These are phyloP conservation scores for Farysia itapuensis DNA, from an alignment of 1,284 basidiomycete species.

Conservation along the genomic window DNA sequence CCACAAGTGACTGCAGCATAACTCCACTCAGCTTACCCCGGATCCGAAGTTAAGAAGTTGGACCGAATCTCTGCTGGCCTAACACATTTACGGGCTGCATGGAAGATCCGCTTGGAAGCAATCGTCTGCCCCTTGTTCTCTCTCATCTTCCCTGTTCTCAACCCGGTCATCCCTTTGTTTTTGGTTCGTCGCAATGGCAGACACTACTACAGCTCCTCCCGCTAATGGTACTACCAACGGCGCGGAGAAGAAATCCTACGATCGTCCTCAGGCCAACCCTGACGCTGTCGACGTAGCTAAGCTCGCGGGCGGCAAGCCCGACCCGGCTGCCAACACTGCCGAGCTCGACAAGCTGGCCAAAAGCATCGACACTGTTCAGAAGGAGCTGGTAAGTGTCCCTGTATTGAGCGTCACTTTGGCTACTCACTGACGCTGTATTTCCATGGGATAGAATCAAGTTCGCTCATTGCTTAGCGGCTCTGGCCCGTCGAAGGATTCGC, in stretches of 20 bases:
- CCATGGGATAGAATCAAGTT: constrained; percentile 68
- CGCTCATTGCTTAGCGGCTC: constrained; percentile 67
- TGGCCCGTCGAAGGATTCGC: constrained; percentile 49
- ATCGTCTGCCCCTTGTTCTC: neutral
- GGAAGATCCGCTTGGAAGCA: too few relatives aligned
- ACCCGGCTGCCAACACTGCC: constrained; percentile 46
- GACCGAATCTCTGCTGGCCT: too few relatives aligned
- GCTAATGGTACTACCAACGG: constrained; percentile 2
- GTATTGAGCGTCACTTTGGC: neutral
- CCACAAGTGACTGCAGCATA: too few relatives aligned
- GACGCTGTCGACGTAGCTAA: constrained; percentile 52
- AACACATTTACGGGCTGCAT: neutral
- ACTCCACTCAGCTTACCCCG: too few relatives aligned
- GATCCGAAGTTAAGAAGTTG: too few relatives aligned
- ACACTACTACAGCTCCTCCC: constrained; percentile 8
- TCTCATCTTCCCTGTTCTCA: neutral
- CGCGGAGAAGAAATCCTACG: constrained; percentile 11
- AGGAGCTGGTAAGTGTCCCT: constrained; percentile 40
- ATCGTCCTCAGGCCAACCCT: constrained; percentile 32
- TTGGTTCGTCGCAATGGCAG: constrained; percentile 22
- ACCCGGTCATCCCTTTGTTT: neutral
- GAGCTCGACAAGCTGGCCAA: constrained; percentile 54
- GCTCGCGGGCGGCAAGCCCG: constrained; percentile 55
- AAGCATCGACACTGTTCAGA: constrained; percentile 47
- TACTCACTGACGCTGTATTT: neutral